Base-by-base conservation (phyloP, 2,329 filamentous ascomycete genomes). In the Exutisphaerella laricina region DNA sequence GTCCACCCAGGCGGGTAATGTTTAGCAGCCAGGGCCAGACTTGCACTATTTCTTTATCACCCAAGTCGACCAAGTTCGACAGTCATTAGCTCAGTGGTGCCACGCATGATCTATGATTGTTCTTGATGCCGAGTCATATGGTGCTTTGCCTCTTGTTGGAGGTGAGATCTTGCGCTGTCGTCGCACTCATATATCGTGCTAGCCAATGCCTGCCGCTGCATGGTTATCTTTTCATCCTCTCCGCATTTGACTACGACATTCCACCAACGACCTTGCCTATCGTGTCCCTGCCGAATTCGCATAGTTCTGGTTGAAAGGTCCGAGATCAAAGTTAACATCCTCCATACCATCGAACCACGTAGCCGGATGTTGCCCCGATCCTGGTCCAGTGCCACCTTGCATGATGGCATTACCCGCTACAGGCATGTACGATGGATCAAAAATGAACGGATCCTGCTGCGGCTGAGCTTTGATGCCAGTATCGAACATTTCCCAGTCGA, bases 401-500 rank as follows among this genome's bases (percentile, higher is more conserved):
- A 51, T 41, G 9, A 51, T 38, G 2, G 44, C 43, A 31, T 47
- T 49, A 0, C 50, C 50, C 3, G 49, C 34, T 7, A 49, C 35
- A 13, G 31, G 29, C 4, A 31, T 7, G 13, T 31, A 4, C 10
- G 29, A 13, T 7, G 17, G 7, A 7, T 4, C 29, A n/a, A 31
- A 8, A 5, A n/a, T n/a, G n/a, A 31, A 31, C 9, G 5, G 29
- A 8, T 31, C 29, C 7, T 31, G 29, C 29, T 31, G 29, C 29
- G 14, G 29, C 29, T 12, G 29, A 7, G 29, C 29, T n/a, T 22
- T 48, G 13, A 56, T 42, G 5, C 49, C 50, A 3, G 46, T 39
- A 39, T 56, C 54, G 37, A 54, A 59, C 44, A 53, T 54, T 39
- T 60, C 57, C 60, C 60, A 62, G 32, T 63, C 53, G n/a, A 62